Evolutionary conservation across 495 filamentous ascomycete genomes (phyloP).

Genomic region (Tuber microsphaerosporum): DNA sequence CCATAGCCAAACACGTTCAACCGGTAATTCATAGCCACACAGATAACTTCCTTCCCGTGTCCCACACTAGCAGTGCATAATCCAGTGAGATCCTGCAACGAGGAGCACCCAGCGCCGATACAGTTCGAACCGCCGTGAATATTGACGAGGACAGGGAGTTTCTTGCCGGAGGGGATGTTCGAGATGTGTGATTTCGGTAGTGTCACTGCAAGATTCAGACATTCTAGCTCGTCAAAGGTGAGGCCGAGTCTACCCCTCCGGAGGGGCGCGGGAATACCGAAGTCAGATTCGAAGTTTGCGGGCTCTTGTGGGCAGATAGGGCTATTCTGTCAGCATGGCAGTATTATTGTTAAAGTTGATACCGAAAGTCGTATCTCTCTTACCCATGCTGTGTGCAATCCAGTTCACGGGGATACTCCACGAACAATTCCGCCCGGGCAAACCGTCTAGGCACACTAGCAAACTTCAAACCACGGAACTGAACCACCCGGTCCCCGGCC

Average conservation of each 20-base stretch:
- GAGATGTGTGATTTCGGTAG: background rate
- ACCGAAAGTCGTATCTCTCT: background rate
- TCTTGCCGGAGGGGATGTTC: background rate
- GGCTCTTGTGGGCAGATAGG: background rate
- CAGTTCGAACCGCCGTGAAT: conserved; percentile 13
- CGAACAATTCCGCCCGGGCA: background rate
- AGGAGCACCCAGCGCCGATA: background rate
- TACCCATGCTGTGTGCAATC: background rate
- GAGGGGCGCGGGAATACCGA: background rate
- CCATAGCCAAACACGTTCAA: conserved; percentile 16
- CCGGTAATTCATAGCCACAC: conserved; percentile 12
- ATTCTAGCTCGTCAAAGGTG: background rate
- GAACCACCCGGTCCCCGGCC: background rate
- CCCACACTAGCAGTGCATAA: background rate
- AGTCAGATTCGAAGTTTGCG: background rate
- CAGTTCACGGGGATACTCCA: background rate
- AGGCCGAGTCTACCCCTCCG: background rate
- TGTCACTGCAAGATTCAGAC: background rate
- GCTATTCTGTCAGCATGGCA: background rate
- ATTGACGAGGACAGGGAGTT: conserved; percentile 16
- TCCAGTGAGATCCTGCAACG: background rate
- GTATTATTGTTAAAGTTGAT: background rate
- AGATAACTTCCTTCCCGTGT: conserved; percentile 1
- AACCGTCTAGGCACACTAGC: background rate
- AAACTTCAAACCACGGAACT: background rate